These are phyloP conservation scores for Penicillium sp. DNA, from an alignment of 2,329 filamentous ascomycete genomes.

Conservation along the genomic window DNA sequence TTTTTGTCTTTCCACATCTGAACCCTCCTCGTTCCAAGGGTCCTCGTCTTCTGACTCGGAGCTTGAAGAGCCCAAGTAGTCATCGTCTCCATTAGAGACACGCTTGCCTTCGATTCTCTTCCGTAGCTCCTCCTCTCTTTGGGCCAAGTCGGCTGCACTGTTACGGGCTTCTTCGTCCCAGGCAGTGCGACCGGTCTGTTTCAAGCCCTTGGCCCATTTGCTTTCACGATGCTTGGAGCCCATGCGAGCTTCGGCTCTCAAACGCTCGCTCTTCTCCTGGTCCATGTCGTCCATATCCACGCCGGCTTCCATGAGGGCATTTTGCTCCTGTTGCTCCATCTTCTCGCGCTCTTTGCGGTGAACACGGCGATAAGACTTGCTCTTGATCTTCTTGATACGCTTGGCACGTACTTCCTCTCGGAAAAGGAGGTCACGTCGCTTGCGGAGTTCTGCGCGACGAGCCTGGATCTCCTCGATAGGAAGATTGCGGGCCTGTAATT, in stretches of 20 bases:
- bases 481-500: slow-evolving; percentile 68
- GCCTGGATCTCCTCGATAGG: slow-evolving; percentile 72
- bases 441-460: slow-evolving; percentile 71
- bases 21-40: slow-evolving; percentile 56
- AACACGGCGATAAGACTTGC: slow-evolving; percentile 87
- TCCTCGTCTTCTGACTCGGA: slow-evolving; percentile 64
- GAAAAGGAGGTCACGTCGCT: slow-evolving; percentile 80
- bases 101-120: slow-evolving; percentile 73
- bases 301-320: slow-evolving; percentile 59
- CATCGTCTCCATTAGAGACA: slow-evolving; percentile 62
- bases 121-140: slow-evolving; percentile 77
- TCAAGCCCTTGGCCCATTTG: slow-evolving; percentile 86
- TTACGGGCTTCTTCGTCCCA: slow-evolving; percentile 87
- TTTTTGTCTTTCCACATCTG: slow-evolving; percentile 38
- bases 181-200: slow-evolving; percentile 72
- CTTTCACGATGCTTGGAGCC: slow-evolving; percentile 81
- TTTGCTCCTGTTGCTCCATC: slow-evolving; percentile 57
- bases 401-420: slow-evolving; percentile 85
- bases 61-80: slow-evolving; percentile 49
- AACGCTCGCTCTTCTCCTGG: slow-evolving; percentile 66
- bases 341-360: slow-evolving; percentile 76
- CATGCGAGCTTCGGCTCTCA: slow-evolving; percentile 80
- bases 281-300: slow-evolving; percentile 64
- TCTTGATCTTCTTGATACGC: slow-evolving; percentile 98
- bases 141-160: slow-evolving; percentile 76